Evolutionary conservation across 2,329 filamentous ascomycete genomes (phyloP), one percentile per base, ranked within the genome.

Genomic region (Beauveria bassiana): DNA sequence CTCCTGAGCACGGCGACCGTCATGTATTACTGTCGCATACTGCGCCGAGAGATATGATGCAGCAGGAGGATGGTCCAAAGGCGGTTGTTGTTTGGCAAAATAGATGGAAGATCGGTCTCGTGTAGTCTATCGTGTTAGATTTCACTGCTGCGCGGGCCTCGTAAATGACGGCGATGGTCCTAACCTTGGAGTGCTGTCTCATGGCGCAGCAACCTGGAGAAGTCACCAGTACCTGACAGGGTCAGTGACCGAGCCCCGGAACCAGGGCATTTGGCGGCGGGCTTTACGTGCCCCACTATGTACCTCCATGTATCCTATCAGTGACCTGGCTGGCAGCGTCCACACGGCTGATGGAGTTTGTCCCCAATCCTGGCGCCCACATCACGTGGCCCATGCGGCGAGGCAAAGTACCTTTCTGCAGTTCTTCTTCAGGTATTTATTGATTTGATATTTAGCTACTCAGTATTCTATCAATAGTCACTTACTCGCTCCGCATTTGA

Each of bases 161-260:
- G 40, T 60, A 47, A 54, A 46, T 62, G 47, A 62, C 40, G 40
- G 49, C 45, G 59, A 54, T 47, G 54, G 40, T 62, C 47, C 54
- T 58, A 54, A 59, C 43, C 54, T 53, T 58, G 60, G 47, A 45
- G 52, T 28, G 40, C 42, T 49, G 59, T 50, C 50, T 49, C 51
- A 61, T 31, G 61, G 54, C 49, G 47, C 47, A 53, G 54, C 47
- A 56, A 40, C 54, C 40, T 62, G 54, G 49, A 53, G 28, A 61
- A 61, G 61, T 62, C 53, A 62, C 50, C 40, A 26, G 59, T 62
- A 59, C 61, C 61, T 62, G 24, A 12, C 61, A 46, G 31, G 31
- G 43, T 26, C 18, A 20, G 42, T n/a, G 26, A 14, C 38, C 10
- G 28, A 52, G 54, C 53, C 60, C 57, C 52, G 54, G 60, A 57